These are phyloP conservation scores for Xylaria sp. DNA, from an alignment of 2,329 filamentous ascomycete species.

Conservation along the genomic window DNA sequence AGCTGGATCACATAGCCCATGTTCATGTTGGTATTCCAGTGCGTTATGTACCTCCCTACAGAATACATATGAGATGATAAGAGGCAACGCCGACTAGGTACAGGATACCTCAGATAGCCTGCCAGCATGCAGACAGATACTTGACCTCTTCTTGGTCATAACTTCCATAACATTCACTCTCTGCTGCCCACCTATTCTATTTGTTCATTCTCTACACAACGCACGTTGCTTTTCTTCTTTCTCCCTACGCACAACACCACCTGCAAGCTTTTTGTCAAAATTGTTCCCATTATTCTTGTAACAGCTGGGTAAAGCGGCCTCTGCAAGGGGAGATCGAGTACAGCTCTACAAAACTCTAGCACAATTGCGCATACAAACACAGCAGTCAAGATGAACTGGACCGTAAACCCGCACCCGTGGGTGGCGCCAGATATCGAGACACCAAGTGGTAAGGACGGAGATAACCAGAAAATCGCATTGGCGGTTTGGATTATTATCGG, in stretches of 20 bases:
- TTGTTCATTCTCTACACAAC: background rate
- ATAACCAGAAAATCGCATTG: constrained; percentile 13
- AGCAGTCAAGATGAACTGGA: constrained; percentile 14
- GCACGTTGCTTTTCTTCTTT: background rate
- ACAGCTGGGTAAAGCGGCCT: too few species aligned
- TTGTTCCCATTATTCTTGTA: too few species aligned
- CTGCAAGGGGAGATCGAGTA: too few species aligned
- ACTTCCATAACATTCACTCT: constrained; percentile 8
- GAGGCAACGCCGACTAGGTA: too few species aligned
- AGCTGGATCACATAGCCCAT: too few species aligned
- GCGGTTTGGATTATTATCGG: constrained; percentile 22
- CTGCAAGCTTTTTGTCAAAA: background rate
- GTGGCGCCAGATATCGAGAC: constrained; percentile 31
- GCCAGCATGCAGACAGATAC: background rate
- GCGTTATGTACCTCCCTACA: background rate
- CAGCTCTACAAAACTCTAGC: background rate
- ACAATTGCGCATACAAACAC: background rate
- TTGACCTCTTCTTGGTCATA: background rate
- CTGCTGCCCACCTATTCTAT: background rate
- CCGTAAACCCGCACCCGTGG: background rate
- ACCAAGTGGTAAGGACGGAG: constrained; percentile 9
- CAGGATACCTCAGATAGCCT: background rate
- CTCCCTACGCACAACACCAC: background rate
- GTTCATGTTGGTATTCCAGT: background rate
- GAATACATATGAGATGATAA: too few species aligned